phyloP scores from a whole-genome alignment of 768 basidiomycete species.

The Russula compacta region DNA sequence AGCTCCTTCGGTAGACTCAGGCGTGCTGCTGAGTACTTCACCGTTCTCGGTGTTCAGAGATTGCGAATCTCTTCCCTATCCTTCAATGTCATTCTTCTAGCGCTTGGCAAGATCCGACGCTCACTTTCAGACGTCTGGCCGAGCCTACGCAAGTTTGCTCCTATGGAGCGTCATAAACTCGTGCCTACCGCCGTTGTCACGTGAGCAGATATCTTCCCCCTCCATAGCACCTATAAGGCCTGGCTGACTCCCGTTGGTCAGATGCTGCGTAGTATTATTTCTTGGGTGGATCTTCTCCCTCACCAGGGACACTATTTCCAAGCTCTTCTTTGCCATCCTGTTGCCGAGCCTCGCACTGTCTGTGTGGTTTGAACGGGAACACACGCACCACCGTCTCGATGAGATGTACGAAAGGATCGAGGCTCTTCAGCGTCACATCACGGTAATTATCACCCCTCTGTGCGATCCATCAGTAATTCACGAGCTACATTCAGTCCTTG shows the following conservation, averaged over 20 bases:
- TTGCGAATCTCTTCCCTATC: neutral
- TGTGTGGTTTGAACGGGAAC: neutral
- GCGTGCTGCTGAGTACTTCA: neutral
- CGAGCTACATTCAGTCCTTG: neutral
- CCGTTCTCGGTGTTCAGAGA: neutral
- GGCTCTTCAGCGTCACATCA: neutral
- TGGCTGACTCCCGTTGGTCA: neutral
- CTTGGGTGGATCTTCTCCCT: neutral
- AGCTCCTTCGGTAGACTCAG: neutral
- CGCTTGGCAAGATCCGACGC: neutral
- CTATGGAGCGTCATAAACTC: neutral
- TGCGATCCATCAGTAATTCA: neutral
- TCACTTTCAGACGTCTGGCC: neutral
- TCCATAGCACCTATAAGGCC: too few relatives aligned
- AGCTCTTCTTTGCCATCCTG: neutral
- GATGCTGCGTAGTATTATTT: neutral
- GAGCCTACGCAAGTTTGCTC: neutral
- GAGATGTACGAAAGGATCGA: neutral
- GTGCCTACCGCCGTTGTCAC: too few relatives aligned
- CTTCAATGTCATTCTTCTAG: too few relatives aligned
- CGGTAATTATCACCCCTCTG: neutral
- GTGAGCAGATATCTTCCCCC: neutral
- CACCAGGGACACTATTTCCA: neutral
- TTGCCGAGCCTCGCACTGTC: neutral
- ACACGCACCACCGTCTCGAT: neutral